Percentiles rank a stretch among this genome's conserved stretches.
phyloP scores from a whole-genome alignment of 306 rosid species.

The Dalbergia cochinchinensis region DNA sequence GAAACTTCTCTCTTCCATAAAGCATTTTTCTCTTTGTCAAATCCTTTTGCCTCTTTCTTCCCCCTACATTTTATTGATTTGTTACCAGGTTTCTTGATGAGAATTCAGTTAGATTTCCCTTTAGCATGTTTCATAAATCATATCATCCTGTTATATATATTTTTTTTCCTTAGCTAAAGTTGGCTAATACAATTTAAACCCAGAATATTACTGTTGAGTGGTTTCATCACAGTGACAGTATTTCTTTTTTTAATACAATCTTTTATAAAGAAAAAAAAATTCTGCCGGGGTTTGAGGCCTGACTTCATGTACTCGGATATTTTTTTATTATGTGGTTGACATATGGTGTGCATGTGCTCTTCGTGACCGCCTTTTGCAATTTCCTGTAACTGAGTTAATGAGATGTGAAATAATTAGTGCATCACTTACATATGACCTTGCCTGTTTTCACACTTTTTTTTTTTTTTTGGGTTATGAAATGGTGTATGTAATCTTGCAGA shows the following conservation, averaged over 20 bases:
- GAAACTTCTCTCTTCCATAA: conserved; percentile 23
- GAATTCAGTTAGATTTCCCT: not conserved
- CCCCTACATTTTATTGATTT: not conserved
- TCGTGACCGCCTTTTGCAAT: not conserved
- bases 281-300: not conserved
- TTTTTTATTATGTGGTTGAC: not conserved
- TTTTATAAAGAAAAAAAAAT: not conserved
- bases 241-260: not conserved
- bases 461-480: not conserved
- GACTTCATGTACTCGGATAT: not conserved
- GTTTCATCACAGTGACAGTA: not conserved
- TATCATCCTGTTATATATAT: not conserved
- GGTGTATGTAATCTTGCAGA: conserved; percentile 48
- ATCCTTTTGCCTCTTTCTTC: not conserved
- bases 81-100: not conserved
- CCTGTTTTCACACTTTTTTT: not conserved
- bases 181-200: not conserved
- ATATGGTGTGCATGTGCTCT: not conserved
- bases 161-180: not conserved
- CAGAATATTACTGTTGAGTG: not conserved
- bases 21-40: not conserved
- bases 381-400: conserved; percentile 1
- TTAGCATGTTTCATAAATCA: not conserved
- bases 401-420: conserved; percentile 14
- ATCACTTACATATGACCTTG: not conserved